Base-by-base conservation (phyloP, 2,329 filamentous ascomycete species). In the Stemphylium lycopersici region DNA sequence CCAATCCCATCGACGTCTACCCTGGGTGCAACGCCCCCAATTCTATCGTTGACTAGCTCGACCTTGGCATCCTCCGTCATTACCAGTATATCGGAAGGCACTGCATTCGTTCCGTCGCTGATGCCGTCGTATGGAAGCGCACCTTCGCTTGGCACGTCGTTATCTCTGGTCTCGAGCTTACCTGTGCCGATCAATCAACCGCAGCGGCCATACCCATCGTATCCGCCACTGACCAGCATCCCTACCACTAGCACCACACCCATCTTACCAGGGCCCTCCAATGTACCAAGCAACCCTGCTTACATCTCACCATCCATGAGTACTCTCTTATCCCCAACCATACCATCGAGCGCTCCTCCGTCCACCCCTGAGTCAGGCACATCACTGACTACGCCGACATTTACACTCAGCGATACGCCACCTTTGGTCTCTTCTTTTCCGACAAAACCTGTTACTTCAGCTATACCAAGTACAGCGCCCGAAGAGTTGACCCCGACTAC, bases 201-300 rank as follows among this genome's bases (percentile, higher is more conserved):
- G 22, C 55, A 57, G 43, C 41, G 42, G 42, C 46, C 55, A 12
- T 55, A 48, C 36, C 55, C 50, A 7, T 51, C 50, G 11, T 39
- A 15, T 29, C 13, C 44, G 6, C 3, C 15, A 15, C 33, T 20
- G 12, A 43, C 26, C 11, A 49, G 22, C 18, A 24, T 32, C 20
- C 6, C 15, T 38, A n/a, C 13, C 3, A 24, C 18, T 29, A 8
- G 10, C 22, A 49, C 37, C 32, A 16, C 37, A 34, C 42, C 24
- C 3, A 16, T 16, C 5, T 6, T 8, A 8, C 18, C 33, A 29
- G 39, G 33, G 24, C 38, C 34, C 4, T 15, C 39, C 29, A n/a
- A 20, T 31, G 26, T 5, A 18, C 24, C 24, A 24, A 16, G 22
- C n/a, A 11, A 13, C 13, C 13, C 34, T 31, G 8, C 41, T 37